Base-by-base conservation (phyloP, 2,329 filamentous ascomycete genomes). In the Xenosphaeropsis pyriputrescens region DNA sequence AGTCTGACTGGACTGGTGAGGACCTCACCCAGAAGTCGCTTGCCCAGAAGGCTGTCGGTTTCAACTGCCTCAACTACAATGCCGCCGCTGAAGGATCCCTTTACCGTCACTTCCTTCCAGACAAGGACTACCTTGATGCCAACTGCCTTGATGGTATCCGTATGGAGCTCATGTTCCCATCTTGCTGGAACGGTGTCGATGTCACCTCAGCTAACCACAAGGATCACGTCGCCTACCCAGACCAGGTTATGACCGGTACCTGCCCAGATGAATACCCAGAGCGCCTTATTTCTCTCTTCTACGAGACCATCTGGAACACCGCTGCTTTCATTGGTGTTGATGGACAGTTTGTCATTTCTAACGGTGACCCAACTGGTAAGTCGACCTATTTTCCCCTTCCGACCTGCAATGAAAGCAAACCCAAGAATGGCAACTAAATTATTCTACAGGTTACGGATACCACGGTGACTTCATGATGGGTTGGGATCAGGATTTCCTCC, bases 21-120 rank as follows among this genome's bases (percentile, higher is more conserved):
- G 70, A 72, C 50, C 80, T 78, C 9, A 59, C 54, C 34, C 86
- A 93, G 62, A 57, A 60, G 13, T 72, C 77, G 37, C 70, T 95
- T 29, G 63, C 62, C 36, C 81, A 93, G 64, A 85, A 88, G 43
- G 85, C 88, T 8, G 50, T 95, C 18, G 89, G 91, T 3, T 94
- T 94, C 72, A 96, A 96, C 67, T 96, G 91, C 60, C 63, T 98
- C 43, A 79, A 96, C 71, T 95, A 95, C 55, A 51, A 49, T 22
- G 64, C 59, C 17, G 50, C 58, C 0, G 64, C 81, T 2, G 86
- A 94, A 57, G 68, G 70, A 2, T 81, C 86, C 12, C 69, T 93
- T 29, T 81, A 75, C 57, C 85, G 88, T 46, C 88, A 94, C 58
- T 77, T 73, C 54, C 51, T 95, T 48, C 88, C 89, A 0, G 71